Conservation (phyloP, 2,329 filamentous ascomycete species). For the Madurella mycetomatis region DNA sequence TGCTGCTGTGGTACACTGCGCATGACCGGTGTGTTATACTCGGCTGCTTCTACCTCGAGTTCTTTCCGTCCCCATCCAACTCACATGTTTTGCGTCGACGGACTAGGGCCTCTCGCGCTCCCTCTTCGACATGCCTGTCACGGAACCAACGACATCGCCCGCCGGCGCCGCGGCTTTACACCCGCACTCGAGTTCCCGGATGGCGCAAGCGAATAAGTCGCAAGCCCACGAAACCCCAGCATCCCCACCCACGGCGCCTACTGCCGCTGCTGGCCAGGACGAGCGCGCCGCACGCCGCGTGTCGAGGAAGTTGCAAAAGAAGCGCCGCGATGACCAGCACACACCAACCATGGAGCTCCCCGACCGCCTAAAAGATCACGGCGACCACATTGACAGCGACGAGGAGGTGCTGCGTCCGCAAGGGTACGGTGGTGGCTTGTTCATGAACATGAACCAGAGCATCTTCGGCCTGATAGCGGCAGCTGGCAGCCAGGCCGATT, state of each 20-base stretch:
- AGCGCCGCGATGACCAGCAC: slow-evolving; percentile 36
- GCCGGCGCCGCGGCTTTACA: slow-evolving; percentile 1
- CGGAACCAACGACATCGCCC: slow-evolving; percentile 11
- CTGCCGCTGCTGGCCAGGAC: slow-evolving; percentile 22
- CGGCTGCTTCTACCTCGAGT: background rate
- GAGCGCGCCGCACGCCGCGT: slow-evolving; percentile 37
- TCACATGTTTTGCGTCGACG: background rate
- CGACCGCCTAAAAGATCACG: slow-evolving; percentile 46
- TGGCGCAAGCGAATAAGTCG: slow-evolving; percentile 10
- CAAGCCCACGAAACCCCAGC: slow-evolving; percentile 12
- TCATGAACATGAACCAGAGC: slow-evolving; percentile 84
- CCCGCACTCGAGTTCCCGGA: slow-evolving; percentile 1
- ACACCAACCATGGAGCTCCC: slow-evolving; percentile 47
- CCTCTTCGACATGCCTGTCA: background rate
- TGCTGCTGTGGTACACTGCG: background rate
- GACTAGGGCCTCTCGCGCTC: background rate
- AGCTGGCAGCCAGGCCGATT: slow-evolving; percentile 76
- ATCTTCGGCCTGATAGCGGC: slow-evolving; percentile 90
- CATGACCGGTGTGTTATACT: background rate
- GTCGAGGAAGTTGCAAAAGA: slow-evolving; percentile 44
- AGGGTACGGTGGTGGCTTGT: slow-evolving; percentile 44
- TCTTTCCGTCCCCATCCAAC: background rate
- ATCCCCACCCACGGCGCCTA: slow-evolving; percentile 10
- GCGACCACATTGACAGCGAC: slow-evolving; percentile 46
- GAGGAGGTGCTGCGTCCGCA: slow-evolving; percentile 43